phyloP scores from a whole-genome alignment of 257 asterid genomes.

The Fraxinus anomala region DNA sequence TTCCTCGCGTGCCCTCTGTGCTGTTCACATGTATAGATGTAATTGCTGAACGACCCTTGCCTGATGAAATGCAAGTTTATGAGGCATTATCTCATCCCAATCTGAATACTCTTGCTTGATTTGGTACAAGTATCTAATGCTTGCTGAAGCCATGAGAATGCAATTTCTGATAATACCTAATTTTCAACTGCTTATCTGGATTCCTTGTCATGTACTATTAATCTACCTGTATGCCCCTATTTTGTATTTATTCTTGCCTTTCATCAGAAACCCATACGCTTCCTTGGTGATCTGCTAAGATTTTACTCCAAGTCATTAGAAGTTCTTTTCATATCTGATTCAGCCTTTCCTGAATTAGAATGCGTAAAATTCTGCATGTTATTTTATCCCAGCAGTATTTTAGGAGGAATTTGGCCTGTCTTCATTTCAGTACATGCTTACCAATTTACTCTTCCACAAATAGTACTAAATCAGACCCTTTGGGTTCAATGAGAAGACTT shows the following conservation, averaged over 20 bases:
- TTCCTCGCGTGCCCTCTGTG: background rate
- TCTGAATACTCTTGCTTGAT: slow-evolving; percentile 1
- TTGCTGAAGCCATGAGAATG: background rate
- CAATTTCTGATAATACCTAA: background rate
- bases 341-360: background rate
- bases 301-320: background rate
- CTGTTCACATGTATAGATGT: background rate
- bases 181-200: slow-evolving; percentile 1
- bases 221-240: background rate
- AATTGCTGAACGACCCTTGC: background rate
- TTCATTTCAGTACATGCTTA: background rate
- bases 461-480: background rate
- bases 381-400: background rate
- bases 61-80: background rate
- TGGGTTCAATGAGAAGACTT: background rate
- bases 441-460: background rate
- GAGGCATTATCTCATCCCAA: background rate
- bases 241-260: background rate
- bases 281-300: background rate
- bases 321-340: background rate
- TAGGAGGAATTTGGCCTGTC: background rate
- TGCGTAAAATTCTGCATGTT: background rate
- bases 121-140: background rate
- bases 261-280: background rate
- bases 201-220: background rate